A percentile compares a stretch with the other conserved stretches of the same genome.
Evolutionary conservation across 768 basidiomycete species (phyloP).

Genomic region (Neoboletus subvelutipes): DNA sequence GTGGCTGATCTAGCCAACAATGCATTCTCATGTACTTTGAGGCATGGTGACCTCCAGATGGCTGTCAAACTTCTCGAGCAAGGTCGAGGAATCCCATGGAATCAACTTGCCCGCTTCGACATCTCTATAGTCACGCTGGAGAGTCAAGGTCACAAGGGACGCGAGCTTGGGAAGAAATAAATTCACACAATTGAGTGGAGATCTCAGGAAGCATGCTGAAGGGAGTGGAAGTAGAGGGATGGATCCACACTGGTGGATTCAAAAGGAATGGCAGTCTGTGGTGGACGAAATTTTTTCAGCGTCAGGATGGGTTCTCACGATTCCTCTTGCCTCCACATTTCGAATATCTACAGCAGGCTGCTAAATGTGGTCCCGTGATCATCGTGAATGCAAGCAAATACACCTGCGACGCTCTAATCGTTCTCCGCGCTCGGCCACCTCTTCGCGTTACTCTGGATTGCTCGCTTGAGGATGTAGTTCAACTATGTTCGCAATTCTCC

Average conservation of each 20-base stretch:
- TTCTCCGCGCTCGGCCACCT: not conserved
- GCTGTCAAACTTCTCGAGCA: not conserved
- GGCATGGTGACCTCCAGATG: not conserved
- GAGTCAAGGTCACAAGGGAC: not conserved
- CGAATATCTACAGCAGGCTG: not conserved
- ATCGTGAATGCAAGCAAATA: not conserved
- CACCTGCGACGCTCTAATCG: not conserved
- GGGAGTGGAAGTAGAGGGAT: not conserved
- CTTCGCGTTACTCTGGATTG: not conserved
- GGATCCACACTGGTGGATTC: not conserved
- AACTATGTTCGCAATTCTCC: no score
- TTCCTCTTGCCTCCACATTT: not conserved
- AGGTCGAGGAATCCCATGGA: not conserved
- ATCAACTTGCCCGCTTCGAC: no score
- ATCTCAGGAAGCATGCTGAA: not conserved
- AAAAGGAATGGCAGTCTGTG: not conserved
- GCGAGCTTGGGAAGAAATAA: not conserved
- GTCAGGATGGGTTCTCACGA: not conserved
- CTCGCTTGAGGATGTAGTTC: not conserved
- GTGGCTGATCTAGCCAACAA: not conserved
- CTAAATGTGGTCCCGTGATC: not conserved
- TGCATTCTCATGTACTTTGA: not conserved
- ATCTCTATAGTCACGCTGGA: not conserved
- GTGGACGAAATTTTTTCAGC: not conserved
- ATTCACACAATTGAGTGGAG: not conserved